Evolutionary conservation across 495 filamentous ascomycete genomes (phyloP), one percentile per base, ranked within the genome.

Genomic region (Aspergillus hancockii): DNA sequence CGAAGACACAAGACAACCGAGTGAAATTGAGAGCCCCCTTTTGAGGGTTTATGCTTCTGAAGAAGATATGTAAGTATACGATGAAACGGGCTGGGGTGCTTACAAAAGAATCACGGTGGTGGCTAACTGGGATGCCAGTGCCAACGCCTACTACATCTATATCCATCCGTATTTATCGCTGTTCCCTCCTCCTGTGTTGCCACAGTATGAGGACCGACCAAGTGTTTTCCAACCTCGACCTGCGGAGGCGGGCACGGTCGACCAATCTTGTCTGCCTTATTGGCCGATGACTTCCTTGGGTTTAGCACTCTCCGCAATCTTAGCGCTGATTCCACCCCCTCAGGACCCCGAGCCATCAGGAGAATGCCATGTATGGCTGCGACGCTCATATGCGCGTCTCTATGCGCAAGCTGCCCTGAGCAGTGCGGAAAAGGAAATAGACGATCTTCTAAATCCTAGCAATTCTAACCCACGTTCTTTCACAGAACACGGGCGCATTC

Each of bases 81-180:
- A 67, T 52, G 61, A 23, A 23, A 30, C 1, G 16, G 2, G 25
- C 18, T 51, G 47, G 9, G 12, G 21, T 1, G 8, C 12, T 16
- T 16, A 31, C 12, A 36, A 14, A 51, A n/a, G 25, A 22, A 9
- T 6, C 7, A 22, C 49, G 4, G 13, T 30, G 16, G 6, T 21
- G 31, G 31, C 31, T 52, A 52, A 52, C 50, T 52, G 18, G 50
- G 5, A 22, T 16, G 16, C 22, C 55, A 81, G 79, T 57, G 56
- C 79, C 52, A 72, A 76, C 53, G 77, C 74, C 4, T 81, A 80
- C 62, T 81, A 80, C 52, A 70, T 75, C 16, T 78, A 67, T 65
- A 78, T 81, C 40, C 77, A 81, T 61, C 72, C 75, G 28, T 80
- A 73, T 58, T 75, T 81, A 45, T 74, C 79, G 13, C 71, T 81